Evolutionary conservation across 805 yeast genomes (phyloP).

Genomic region (Pichia gijzeniarum): DNA sequence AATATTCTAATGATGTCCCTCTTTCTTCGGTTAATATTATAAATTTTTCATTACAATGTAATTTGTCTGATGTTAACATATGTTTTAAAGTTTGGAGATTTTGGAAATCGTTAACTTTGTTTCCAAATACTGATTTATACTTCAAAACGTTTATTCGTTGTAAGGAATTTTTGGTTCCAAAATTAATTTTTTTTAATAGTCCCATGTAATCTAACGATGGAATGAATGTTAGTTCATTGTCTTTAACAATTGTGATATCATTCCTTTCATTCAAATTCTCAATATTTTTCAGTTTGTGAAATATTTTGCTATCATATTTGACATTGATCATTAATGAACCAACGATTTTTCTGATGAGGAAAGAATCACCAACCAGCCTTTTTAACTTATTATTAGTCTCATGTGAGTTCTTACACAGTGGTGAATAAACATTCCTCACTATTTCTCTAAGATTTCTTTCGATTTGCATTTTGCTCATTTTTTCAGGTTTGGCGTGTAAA

Average conservation of each 20-base stretch:
- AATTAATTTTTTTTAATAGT: conserved; percentile 7
- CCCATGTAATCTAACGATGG: conserved; percentile 15
- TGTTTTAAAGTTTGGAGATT: conserved; percentile 16
- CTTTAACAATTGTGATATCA: conserved; percentile 19
- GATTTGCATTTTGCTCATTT: conserved; percentile 1
- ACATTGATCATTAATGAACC: conserved; percentile 6
- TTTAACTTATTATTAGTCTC: conserved; percentile 7
- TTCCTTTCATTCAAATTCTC: conserved; percentile 18
- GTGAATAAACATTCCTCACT: conserved; percentile 18
- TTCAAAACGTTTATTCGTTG: conserved; percentile 7
- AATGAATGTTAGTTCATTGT: conserved; percentile 19
- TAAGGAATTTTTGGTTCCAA: conserved; percentile 1
- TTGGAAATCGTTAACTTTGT: conserved; percentile 16
- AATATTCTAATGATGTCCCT: conserved; percentile 23
- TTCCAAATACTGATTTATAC: conserved; percentile 18
- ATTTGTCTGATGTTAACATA: conserved; percentile 3
- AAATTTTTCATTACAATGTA: conserved; percentile 12
- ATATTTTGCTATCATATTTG: conserved; percentile 6
- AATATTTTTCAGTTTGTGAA: conserved; percentile 12
- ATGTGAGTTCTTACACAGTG: conserved; percentile 11
- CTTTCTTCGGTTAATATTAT: conserved; percentile 21
- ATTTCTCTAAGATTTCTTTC: conserved; percentile 16
- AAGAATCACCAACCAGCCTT: conserved; percentile 7
- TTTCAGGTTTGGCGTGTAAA: neutral
- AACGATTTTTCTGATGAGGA: conserved; percentile 10